A percentile compares a stretch with the other conserved stretches of the same genome.
Evolutionary conservation across 352 stramenopile species (phyloP).

Genomic region (Pythium sp.): DNA sequence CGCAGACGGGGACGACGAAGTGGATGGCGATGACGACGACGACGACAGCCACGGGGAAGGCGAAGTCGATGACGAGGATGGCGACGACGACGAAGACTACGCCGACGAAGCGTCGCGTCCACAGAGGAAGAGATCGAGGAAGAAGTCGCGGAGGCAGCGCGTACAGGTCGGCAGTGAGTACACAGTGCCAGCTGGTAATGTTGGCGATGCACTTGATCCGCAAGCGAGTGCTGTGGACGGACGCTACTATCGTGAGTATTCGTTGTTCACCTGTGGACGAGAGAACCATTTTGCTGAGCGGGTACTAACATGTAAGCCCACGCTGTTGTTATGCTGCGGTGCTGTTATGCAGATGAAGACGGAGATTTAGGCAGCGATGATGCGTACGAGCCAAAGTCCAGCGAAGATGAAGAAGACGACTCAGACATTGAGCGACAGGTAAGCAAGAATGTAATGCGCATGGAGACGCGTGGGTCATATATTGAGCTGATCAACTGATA

Average conservation of each 20-base stretch:
- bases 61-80: not conserved
- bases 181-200: not conserved
- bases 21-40: constrained; percentile 14
- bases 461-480: not conserved
- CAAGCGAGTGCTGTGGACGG: not conserved
- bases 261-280: not conserved
- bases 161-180: not conserved
- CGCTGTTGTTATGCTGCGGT: not conserved
- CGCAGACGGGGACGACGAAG: constrained; percentile 25
- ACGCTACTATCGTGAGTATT: constrained; percentile 11
- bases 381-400: constrained; percentile 56
- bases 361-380: constrained; percentile 47
- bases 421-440: constrained; percentile 80
- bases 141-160: constrained; percentile 1
- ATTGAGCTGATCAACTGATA: not conserved
- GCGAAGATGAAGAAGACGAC: constrained; percentile 73
- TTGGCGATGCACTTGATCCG: not conserved
- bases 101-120: constrained; percentile 1
- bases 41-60: constrained; percentile 18
- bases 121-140: not conserved
- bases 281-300: not conserved
- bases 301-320: not conserved
- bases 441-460: not conserved
- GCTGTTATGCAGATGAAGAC: constrained; percentile 12
- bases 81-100: constrained; percentile 11